Evolutionary conservation across 768 basidiomycete genomes (phyloP), one percentile per base, ranked within the genome.

Genomic region (Kwoniella heveanensis): DNA sequence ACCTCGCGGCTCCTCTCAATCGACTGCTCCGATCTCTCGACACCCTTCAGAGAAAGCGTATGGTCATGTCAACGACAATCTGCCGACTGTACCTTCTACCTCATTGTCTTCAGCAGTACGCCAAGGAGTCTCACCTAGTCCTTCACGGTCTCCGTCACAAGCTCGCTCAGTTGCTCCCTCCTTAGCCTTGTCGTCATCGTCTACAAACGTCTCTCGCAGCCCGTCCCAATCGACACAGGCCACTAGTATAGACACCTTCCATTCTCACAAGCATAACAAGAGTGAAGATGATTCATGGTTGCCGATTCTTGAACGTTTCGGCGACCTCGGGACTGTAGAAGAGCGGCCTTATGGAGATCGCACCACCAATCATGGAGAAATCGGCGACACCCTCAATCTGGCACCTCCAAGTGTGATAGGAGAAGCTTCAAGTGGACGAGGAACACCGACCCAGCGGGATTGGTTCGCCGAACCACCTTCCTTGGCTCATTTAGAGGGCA

Each of bases 391-490:
- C 15, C n/a, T 17, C 32, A 53, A 27, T 2, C 29, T 56, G 19
- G 53, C 30, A 27, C 49, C 44, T 5, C 46, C 55, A 21, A 1
- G 21, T 10, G 1, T 30, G 1, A 32, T 37, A 19, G 32, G 13
- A n/a, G 53, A 52, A 15, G 46, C 24, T 10, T 19, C 44, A 8
- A 66, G 61, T 64, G 62, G 69, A 25, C 36, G 69, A 54, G 67
- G 69, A 2, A 71, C 69, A 22, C 69, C 69, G 15, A 68, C 65
- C 4, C 64, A 65, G 46, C 32, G 52, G 2, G 53, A 64, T 25
- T 68, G 66, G 66, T 46, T 58, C 27, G 8, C 22, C 9, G 58
- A 57, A 15, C 59, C 67, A n/a, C 53, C 66, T 22, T 59, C 21
- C 27, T 13, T 65, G 30, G 58, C 54, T n/a, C 50, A 56, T 32